Evolutionary conservation across 2,329 filamentous ascomycete genomes (phyloP).

Genomic region (Trichoderma gracile): DNA sequence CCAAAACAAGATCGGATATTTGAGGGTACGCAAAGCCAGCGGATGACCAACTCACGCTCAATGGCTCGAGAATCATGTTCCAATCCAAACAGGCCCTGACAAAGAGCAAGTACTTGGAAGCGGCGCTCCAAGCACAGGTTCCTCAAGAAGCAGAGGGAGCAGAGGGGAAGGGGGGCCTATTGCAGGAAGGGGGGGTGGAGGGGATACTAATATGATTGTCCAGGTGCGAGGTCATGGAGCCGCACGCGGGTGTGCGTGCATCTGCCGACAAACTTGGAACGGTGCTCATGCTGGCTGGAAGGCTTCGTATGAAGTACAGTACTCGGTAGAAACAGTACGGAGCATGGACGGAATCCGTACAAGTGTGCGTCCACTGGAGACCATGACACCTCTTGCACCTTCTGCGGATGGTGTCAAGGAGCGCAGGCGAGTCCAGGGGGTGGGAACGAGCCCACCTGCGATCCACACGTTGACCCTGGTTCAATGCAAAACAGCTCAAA

Average conservation of each 20-base stretch:
- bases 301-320: neutral
- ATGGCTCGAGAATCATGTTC: constrained; percentile 12
- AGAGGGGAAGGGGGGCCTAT: neutral
- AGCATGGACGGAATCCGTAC: constrained; percentile 11
- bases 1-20: neutral
- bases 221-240: constrained; percentile 12
- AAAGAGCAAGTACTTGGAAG: constrained; percentile 22
- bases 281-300: neutral
- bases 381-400: constrained; percentile 9
- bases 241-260: constrained; percentile 11
- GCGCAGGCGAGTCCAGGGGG: constrained; percentile 21
- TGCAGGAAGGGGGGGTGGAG: constrained; percentile 10
- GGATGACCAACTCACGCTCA: constrained; percentile 21
- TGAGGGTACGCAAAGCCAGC: neutral
- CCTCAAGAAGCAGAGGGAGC: constrained; percentile 8
- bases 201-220: constrained; percentile 18
- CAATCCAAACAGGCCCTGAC: constrained; percentile 3
- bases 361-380: constrained; percentile 14
- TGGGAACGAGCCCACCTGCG: constrained; percentile 7
- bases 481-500: constrained; percentile 24
- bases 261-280: constrained; percentile 1
- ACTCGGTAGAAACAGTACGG: constrained; percentile 2
- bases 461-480: constrained; percentile 22
- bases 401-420: constrained; percentile 17
- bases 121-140: constrained; percentile 19